These are phyloP conservation scores for Glarea lozoyensis DNA, from an alignment of 495 filamentous ascomycete genomes.

Conservation along the genomic window DNA sequence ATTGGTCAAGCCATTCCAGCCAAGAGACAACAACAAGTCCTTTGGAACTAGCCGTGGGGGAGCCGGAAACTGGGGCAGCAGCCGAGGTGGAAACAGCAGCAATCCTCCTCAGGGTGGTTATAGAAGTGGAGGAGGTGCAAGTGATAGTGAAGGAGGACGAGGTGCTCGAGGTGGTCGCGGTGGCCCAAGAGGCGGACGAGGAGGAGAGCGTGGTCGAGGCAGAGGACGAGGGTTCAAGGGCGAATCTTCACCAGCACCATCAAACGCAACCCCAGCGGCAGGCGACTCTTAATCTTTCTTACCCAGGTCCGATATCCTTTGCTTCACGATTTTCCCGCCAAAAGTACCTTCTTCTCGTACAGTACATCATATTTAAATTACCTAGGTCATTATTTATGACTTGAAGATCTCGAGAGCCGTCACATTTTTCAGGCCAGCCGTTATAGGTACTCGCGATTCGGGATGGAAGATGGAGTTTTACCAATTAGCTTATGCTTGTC, in stretches of 20 bases:
- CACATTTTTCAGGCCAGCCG: constrained; percentile 14
- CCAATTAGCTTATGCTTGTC: constrained; percentile 25
- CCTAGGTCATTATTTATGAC: constrained; percentile 23
- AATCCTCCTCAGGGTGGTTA: constrained; percentile 54
- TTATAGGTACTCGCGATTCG: constrained; percentile 21
- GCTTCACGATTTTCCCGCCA: too few species aligned
- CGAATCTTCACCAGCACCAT: constrained; percentile 40
- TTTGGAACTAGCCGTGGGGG: constrained; percentile 40
- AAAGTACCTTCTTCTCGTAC: constrained; percentile 26
- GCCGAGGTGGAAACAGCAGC: constrained; percentile 49
- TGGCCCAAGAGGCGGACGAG: constrained; percentile 47
- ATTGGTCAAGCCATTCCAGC: constrained; percentile 70
- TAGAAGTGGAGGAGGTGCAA: constrained; percentile 59
- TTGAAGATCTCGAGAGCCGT: constrained; percentile 14
- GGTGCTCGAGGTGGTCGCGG: constrained; percentile 56
- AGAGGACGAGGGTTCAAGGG: constrained; percentile 52
- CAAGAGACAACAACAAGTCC: constrained; percentile 39
- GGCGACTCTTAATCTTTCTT: constrained; percentile 36
- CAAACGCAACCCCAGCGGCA: constrained; percentile 36
- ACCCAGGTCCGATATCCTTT: constrained; percentile 9
- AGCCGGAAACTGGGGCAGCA: constrained; percentile 68
- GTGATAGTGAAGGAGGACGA: constrained; percentile 66
- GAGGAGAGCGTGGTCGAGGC: constrained; percentile 46
- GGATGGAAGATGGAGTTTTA: constrained; percentile 21
- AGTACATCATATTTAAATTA: constrained; percentile 22